Evolutionary conservation across 805 yeast species (phyloP).

Genomic region (Barnettozyma siamensis): DNA sequence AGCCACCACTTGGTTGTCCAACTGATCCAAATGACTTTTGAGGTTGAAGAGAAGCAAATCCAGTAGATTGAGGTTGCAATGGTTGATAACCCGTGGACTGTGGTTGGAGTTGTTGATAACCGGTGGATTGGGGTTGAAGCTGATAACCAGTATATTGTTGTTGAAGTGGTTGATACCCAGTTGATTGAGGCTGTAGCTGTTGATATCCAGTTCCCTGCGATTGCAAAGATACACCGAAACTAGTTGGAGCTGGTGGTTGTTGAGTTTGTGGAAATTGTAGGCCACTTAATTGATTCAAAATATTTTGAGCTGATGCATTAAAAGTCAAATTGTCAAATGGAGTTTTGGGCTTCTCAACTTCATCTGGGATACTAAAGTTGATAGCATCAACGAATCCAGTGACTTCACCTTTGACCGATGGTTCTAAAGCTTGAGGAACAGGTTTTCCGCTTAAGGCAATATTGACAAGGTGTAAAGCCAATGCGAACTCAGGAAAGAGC

Average conservation of each 20-base stretch:
- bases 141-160: conserved; percentile 24
- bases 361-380: conserved; percentile 68
- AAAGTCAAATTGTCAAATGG: conserved; percentile 36
- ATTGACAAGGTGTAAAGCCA: conserved; percentile 84
- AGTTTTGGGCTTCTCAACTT: conserved; percentile 27
- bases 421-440: conserved; percentile 68
- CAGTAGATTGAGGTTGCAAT: conserved; percentile 30
- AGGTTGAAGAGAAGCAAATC: conserved; percentile 15
- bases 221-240: conserved; percentile 23
- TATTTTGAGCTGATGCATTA: conserved; percentile 23
- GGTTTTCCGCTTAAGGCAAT: conserved; percentile 71
- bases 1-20: conserved; percentile 17
- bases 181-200: conserved; percentile 28
- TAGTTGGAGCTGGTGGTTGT: conserved; percentile 21
- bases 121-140: conserved; percentile 28
- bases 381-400: conserved; percentile 86
- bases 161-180: conserved; percentile 29
- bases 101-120: conserved; percentile 28
- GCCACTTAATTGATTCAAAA: conserved; percentile 29
- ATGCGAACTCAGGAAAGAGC: conserved; percentile 89
- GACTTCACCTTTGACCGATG: conserved; percentile 74
- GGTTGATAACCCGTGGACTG: conserved; percentile 25
- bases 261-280: conserved; percentile 24
- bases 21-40: conserved; percentile 6
- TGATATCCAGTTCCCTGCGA: conserved; percentile 23